Evolutionary conservation across 371 early-diverging fungal species (phyloP).

Genomic region (Mortierella sp.): DNA sequence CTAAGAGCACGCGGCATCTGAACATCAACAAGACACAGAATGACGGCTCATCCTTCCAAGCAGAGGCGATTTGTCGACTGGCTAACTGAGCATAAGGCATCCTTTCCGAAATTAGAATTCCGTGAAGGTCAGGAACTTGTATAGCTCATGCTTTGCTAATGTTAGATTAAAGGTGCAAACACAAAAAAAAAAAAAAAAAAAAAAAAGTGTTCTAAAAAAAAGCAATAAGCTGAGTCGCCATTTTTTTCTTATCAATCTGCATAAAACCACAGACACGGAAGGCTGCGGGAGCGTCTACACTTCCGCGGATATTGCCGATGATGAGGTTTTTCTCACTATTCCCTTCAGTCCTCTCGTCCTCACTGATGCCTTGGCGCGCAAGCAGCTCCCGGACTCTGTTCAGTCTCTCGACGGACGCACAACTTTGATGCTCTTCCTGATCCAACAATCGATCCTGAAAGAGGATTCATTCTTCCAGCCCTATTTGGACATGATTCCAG

Average conservation of each 20-base stretch:
- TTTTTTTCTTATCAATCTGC: background rate
- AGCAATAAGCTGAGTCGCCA: too few species aligned
- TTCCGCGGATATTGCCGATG: constrained; percentile 41
- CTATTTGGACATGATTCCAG: constrained; percentile 63
- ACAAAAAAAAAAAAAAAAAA: too few species aligned
- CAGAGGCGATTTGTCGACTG: constrained; percentile 43
- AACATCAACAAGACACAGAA: background rate
- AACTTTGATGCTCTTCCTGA: constrained; percentile 57
- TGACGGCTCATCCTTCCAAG: constrained; percentile 8
- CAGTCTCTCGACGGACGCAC: constrained; percentile 52
- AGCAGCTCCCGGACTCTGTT: constrained; percentile 48
- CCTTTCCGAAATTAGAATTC: constrained; percentile 56
- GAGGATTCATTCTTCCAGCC: constrained; percentile 61
- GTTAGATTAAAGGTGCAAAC: too few species aligned
- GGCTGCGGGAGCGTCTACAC: constrained; percentile 60
- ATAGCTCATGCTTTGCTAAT: background rate
- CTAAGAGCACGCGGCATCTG: too few species aligned
- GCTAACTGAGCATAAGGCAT: constrained; percentile 59
- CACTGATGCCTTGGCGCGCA: constrained; percentile 59
- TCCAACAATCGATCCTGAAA: constrained; percentile 53
- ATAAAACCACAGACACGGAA: constrained; percentile 35
- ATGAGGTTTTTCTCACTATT: constrained; percentile 24
- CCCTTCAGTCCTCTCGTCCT: constrained; percentile 26
- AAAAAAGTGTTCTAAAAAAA: too few species aligned
- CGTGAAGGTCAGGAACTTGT: constrained; percentile 53